Conservation (phyloP, 2,329 filamentous ascomycete genomes). For the Stachybotrys elegans region DNA sequence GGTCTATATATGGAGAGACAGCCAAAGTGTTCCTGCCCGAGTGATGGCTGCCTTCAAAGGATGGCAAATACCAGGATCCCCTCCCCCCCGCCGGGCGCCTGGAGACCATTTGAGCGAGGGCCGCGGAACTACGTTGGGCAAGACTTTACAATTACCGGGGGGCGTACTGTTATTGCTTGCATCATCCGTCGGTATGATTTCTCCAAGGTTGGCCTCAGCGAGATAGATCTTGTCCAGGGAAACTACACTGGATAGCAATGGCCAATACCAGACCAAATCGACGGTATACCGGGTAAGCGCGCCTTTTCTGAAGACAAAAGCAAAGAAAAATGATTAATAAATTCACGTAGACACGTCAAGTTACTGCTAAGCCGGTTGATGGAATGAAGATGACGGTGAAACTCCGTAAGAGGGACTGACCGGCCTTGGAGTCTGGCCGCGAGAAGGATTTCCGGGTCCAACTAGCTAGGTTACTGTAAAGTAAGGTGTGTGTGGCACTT, state of each 20-base stretch:
- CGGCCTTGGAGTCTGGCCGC: no score
- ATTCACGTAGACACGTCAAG: background rate
- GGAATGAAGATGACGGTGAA: background rate
- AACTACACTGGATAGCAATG: background rate
- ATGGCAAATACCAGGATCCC: no score
- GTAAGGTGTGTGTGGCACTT: no score
- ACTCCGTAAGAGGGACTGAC: no score
- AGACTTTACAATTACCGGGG: background rate
- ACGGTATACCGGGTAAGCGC: background rate
- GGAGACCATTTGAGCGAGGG: conserved; percentile 1
- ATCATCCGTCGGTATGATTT: background rate
- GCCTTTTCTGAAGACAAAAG: background rate
- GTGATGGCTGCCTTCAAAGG: conserved; percentile 22
- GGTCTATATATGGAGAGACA: conserved; percentile 26
- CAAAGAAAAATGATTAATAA: background rate
- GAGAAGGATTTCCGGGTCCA: no score
- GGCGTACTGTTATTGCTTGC: background rate
- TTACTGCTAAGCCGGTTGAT: background rate
- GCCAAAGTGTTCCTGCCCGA: conserved; percentile 33
- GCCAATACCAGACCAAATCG: background rate
- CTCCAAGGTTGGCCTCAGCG: background rate
- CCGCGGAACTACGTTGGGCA: background rate
- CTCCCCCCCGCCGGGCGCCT: background rate
- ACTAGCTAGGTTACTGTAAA: no score
- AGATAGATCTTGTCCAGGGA: background rate